phyloP scores from a whole-genome alignment of 2,329 filamentous ascomycete genomes.

The Tympanopsis confertula region DNA sequence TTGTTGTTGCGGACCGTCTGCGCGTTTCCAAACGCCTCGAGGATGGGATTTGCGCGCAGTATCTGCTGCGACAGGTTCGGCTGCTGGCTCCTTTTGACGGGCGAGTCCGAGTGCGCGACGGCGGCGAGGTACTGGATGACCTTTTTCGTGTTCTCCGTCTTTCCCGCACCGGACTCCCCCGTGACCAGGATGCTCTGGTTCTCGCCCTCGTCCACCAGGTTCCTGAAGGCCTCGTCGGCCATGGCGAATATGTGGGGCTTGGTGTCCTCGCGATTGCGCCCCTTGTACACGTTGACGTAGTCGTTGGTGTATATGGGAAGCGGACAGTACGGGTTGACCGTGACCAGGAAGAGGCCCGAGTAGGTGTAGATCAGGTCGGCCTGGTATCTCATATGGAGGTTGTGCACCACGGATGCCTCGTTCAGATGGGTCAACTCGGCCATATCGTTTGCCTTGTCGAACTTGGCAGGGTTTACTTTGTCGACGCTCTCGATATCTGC shows the following conservation, averaged over 20 bases:
- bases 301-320: slow-evolving; percentile 93
- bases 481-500: slow-evolving; percentile 80
- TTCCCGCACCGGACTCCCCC: slow-evolving; percentile 93
- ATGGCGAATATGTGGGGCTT: slow-evolving; percentile 97
- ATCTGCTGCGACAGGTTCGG: slow-evolving; percentile 94
- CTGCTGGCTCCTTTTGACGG: slow-evolving; percentile 47
- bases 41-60: slow-evolving; percentile 84
- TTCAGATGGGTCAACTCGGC: slow-evolving; percentile 96
- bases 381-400: slow-evolving; percentile 88
- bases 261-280: slow-evolving; percentile 79
- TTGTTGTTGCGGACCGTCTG: slow-evolving; percentile 98
- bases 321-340: slow-evolving; percentile 91
- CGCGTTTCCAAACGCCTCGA: slow-evolving; percentile 95
- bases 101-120: slow-evolving; percentile 74
- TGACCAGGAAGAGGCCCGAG: slow-evolving; percentile 90
- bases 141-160: slow-evolving; percentile 98
- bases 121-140: slow-evolving; percentile 97
- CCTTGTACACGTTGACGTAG: slow-evolving; percentile 97
- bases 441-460: slow-evolving; percentile 99
- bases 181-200: slow-evolving; percentile 98
- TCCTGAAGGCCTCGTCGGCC: slow-evolving; percentile 92
- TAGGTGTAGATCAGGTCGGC: slow-evolving; percentile 97
- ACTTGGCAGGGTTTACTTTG: slow-evolving; percentile 98
- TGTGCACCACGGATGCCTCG: slow-evolving; percentile 94
- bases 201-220: slow-evolving; percentile 83